These are phyloP conservation scores for Aspergillus candidus DNA, from an alignment of 2,329 filamentous ascomycete genomes.

Conservation along the genomic window DNA sequence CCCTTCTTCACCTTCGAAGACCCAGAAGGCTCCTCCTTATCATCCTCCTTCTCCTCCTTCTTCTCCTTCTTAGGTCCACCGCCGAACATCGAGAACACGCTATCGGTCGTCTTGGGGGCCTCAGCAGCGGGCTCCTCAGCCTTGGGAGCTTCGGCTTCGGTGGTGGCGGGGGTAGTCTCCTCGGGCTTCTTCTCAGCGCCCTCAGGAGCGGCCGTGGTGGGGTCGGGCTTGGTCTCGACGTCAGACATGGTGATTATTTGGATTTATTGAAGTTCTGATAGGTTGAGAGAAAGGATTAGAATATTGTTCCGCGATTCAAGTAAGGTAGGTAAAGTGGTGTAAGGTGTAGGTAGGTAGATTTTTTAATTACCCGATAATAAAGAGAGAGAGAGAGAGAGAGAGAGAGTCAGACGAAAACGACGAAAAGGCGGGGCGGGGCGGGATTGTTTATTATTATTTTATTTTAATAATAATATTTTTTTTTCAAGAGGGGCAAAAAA, in stretches of 20 bases:
- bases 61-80: conserved; percentile 96
- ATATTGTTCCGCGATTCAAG: background rate
- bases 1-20: conserved; percentile 73
- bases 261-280: conserved; percentile 5
- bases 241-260: conserved; percentile 35
- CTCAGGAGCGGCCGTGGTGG: conserved; percentile 35
- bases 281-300: conserved; percentile 1
- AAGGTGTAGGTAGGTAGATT: too few species aligned
- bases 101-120: conserved; percentile 42
- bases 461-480: background rate
- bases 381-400: too few species aligned
- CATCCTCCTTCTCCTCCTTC: conserved; percentile 70
- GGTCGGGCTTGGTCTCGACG: conserved; percentile 39
- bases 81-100: conserved; percentile 97
- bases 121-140: conserved; percentile 24
- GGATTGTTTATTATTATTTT: too few species aligned
- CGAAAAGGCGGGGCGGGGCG: too few species aligned
- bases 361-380: too few species aligned
- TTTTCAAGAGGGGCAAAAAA: too few species aligned
- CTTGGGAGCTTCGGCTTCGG: conserved; percentile 27
- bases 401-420: background rate
- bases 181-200: conserved; percentile 27
- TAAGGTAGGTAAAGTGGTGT: too few species aligned
- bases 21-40: conserved; percentile 79
- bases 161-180: conserved; percentile 28